Conservation (phyloP, 139 green algal species). For the Chlorella sp. region DNA sequence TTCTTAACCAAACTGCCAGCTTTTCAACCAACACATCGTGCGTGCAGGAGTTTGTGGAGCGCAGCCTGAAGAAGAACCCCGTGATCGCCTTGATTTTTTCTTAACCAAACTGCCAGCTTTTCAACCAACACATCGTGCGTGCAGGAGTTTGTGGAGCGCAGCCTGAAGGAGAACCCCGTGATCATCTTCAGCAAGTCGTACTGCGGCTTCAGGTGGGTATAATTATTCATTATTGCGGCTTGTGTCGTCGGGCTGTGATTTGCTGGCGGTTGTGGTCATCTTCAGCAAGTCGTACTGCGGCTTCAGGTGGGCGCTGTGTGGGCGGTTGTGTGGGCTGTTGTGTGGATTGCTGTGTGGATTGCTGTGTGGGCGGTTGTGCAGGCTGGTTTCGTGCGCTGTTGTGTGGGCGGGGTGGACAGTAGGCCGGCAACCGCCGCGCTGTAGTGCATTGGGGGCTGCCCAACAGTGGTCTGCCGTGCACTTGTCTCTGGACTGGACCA, state of each 20-base stretch:
- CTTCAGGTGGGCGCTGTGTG: background rate
- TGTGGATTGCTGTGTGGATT: no score
- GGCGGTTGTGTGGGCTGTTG: no score
- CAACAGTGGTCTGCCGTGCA: background rate
- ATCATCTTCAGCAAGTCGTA: slow-evolving; percentile 24
- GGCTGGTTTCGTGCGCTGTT: no score
- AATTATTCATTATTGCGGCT: background rate
- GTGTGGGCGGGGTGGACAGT: no score
- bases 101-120: no score
- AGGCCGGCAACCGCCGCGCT: background rate
- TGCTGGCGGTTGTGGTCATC: background rate
- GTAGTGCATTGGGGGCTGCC: background rate
- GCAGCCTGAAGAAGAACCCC: no score
- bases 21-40: no score
- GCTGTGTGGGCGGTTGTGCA: no score
- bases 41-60: slow-evolving; percentile 1
- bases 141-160: background rate
- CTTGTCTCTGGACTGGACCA: no score
- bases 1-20: no score
- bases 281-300: slow-evolving; percentile 25
- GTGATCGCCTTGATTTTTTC: no score
- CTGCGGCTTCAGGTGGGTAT: background rate
- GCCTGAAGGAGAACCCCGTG: background rate
- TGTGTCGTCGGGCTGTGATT: background rate
- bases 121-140: no score